These are phyloP conservation scores for Fusarium udum DNA, from an alignment of 2,329 filamentous ascomycete genomes.

Conservation along the genomic window DNA sequence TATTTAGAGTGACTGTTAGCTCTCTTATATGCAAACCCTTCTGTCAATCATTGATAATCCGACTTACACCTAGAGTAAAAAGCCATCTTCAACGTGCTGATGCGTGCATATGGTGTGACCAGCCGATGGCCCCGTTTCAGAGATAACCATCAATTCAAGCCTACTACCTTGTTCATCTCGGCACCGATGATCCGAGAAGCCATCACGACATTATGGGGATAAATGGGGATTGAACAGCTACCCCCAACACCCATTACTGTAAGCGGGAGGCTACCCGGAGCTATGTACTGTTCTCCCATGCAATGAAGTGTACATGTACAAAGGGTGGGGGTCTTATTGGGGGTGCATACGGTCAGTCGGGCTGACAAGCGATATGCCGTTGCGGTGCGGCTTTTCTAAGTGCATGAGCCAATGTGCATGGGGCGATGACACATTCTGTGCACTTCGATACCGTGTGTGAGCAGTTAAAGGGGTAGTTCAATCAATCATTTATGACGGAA, in stretches of 20 bases:
- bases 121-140: background rate
- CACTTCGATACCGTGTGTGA: background rate
- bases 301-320: background rate
- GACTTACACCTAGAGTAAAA: background rate
- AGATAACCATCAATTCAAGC: background rate
- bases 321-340: background rate
- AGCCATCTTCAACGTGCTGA: background rate
- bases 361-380: background rate
- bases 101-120: background rate
- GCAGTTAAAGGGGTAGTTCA: fast-evolving
- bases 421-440: fast-evolving
- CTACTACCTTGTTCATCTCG: background rate
- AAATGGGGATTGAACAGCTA: background rate
- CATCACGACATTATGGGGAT: background rate
- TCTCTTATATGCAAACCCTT: background rate
- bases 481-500: fast-evolving
- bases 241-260: background rate
- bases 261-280: background rate
- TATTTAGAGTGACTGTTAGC: background rate
- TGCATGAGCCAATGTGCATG: background rate
- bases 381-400: fast-evolving
- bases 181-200: background rate
- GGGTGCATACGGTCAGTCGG: background rate
- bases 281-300: background rate
- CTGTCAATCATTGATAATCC: no score